Conservation (phyloP, 495 filamentous ascomycete genomes). For the Neurospora sp. region DNA sequence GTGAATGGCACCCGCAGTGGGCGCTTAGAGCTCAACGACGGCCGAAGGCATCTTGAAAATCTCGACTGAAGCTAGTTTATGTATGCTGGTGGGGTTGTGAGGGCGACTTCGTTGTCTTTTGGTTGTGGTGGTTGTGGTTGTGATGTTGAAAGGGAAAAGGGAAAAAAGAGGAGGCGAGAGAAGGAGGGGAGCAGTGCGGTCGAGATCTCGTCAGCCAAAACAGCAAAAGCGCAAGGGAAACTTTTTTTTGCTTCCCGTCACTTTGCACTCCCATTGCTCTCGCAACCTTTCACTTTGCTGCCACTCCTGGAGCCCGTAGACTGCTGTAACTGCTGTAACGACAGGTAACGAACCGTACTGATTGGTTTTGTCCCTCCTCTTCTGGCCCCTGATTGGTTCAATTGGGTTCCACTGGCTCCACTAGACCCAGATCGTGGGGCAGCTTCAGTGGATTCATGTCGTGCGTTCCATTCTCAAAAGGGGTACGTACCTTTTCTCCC, state of each 20-base stretch:
- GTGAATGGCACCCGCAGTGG: slow-evolving; percentile 60
- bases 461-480: background rate
- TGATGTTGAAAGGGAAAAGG: slow-evolving; percentile 15
- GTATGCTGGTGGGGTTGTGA: slow-evolving; percentile 34
- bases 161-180: slow-evolving; percentile 13
- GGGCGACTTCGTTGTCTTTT: slow-evolving; percentile 61
- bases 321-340: background rate
- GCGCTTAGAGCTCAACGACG: slow-evolving; percentile 90
- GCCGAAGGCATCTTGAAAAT: slow-evolving; percentile 65
- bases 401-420: slow-evolving; percentile 3
- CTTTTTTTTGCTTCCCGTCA: background rate
- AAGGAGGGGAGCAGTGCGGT: slow-evolving; percentile 10
- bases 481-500: background rate
- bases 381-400: background rate
- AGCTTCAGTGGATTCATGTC: background rate
- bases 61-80: slow-evolving; percentile 64
- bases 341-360: background rate
- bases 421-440: slow-evolving; percentile 12
- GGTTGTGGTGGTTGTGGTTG: slow-evolving; percentile 14
- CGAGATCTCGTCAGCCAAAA: background rate
- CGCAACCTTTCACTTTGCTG: background rate
- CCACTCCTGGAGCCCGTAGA: background rate
- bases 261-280: background rate
- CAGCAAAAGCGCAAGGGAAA: background rate
- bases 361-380: background rate